Evolutionary conservation across 78 protist genomes (phyloP).

Genomic region (Salpingoeca rosetta): DNA sequence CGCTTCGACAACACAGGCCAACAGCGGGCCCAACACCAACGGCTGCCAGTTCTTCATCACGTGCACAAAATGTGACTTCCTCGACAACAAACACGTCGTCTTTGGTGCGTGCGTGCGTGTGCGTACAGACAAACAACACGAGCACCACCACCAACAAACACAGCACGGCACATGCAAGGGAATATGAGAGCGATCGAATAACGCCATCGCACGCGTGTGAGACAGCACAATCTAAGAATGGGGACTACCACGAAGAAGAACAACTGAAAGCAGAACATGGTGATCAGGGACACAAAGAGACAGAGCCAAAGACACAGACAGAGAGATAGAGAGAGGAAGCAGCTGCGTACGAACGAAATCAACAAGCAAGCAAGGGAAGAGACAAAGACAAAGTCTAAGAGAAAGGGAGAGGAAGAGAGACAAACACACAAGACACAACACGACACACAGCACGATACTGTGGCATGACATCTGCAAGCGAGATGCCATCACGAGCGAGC

Average conservation of each 20-base stretch:
- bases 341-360: too few species aligned
- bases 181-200: background rate
- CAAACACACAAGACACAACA: background rate
- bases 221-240: too few species aligned
- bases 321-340: too few species aligned
- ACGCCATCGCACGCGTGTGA: background rate
- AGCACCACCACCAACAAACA: too few species aligned
- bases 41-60: constrained; percentile 56
- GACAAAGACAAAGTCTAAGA: background rate
- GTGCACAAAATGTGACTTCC: constrained; percentile 50
- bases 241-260: too few species aligned
- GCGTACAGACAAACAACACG: too few species aligned
- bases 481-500: background rate
- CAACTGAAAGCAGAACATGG: too few species aligned
- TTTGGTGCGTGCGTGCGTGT: constrained; percentile 77
- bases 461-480: background rate
- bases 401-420: background rate
- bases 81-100: constrained; percentile 95
- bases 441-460: background rate
- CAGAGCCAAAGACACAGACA: too few species aligned
- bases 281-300: too few species aligned
- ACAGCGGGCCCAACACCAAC: constrained; percentile 79
- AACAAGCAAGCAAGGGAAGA: too few species aligned
- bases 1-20: constrained; percentile 45
- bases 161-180: background rate